Evolutionary conservation across 805 yeast genomes (phyloP).

Genomic region (Isabelozyma pseudorhagii): DNA sequence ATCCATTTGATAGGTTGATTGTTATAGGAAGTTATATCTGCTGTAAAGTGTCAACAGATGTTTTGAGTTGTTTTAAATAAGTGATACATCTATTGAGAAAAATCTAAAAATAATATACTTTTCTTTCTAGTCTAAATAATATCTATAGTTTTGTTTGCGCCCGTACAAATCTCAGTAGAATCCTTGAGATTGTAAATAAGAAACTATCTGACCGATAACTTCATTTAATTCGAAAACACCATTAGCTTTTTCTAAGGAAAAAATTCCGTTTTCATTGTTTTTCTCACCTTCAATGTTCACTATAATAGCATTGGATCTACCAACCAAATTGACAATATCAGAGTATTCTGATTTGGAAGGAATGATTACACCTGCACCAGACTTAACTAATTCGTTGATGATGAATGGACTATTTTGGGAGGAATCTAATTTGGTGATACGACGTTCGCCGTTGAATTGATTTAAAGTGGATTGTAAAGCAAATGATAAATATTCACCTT

Average conservation of each 20-base stretch:
- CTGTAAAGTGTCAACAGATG: too few relatives aligned
- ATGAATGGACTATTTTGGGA: constrained; percentile 47
- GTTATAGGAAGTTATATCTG: too few relatives aligned
- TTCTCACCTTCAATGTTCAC: constrained; percentile 19
- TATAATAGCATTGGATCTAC: constrained; percentile 54
- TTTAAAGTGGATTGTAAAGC: constrained; percentile 89
- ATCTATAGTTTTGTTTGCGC: neutral
- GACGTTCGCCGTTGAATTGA: constrained; percentile 84
- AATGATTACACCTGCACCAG: constrained; percentile 89
- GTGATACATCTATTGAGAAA: neutral
- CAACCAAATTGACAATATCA: constrained; percentile 56
- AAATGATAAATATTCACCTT: constrained; percentile 53
- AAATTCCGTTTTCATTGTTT: constrained; percentile 5
- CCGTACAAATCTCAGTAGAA: constrained; percentile 42
- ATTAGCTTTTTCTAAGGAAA: constrained; percentile 8
- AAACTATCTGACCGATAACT: constrained; percentile 70
- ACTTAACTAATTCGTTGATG: constrained; percentile 71
- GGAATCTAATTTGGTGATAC: constrained; percentile 55
- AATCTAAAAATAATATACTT: neutral
- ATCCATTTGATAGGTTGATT: too few relatives aligned
- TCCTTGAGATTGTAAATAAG: constrained; percentile 77
- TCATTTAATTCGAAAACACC: constrained; percentile 18
- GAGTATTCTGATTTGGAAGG: constrained; percentile 48
- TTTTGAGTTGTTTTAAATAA: neutral
- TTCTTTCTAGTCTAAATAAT: neutral